phyloP scores from a whole-genome alignment of 1,139 yeast species.

The Starmera stellimalicola region DNA sequence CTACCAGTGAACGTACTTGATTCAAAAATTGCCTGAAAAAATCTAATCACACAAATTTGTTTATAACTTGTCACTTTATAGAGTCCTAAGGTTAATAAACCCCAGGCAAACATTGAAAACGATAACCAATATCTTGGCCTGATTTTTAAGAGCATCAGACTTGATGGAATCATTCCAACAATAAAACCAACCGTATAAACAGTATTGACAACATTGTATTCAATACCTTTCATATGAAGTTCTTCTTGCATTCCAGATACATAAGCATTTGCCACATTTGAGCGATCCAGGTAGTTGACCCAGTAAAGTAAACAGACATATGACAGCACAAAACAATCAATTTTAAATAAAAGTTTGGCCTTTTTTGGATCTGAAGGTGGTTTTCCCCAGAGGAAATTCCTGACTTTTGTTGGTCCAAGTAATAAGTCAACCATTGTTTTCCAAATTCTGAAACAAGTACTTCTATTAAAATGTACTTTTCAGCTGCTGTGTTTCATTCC shows the following conservation, averaged over 20 bases:
- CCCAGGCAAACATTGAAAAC: slow-evolving; percentile 27
- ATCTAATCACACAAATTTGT: slow-evolving; percentile 26
- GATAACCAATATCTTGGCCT: slow-evolving; percentile 39
- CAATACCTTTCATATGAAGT: slow-evolving; percentile 38
- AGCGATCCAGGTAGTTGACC: slow-evolving; percentile 29
- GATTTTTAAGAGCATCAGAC: slow-evolving; percentile 41
- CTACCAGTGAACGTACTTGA: slow-evolving; percentile 12
- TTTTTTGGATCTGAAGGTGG: slow-evolving; percentile 5
- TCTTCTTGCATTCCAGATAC: slow-evolving; percentile 31
- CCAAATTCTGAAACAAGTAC: not conserved
- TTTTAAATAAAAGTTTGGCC: slow-evolving; percentile 4
- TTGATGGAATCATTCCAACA: slow-evolving; percentile 44
- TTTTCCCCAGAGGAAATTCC: slow-evolving; percentile 2
- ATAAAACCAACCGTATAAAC: slow-evolving; percentile 31
- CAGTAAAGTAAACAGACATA: slow-evolving; percentile 6
- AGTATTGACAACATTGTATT: slow-evolving; percentile 24
- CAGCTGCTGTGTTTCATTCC: too few relatives aligned
- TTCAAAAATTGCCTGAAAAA: slow-evolving; percentile 8
- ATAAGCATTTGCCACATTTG: slow-evolving; percentile 39
- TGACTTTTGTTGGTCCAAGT: slow-evolving; percentile 7
- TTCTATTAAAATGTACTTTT: too few relatives aligned
- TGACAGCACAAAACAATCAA: slow-evolving; percentile 6
- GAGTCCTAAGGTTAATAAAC: slow-evolving; percentile 35
- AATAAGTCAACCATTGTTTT: not conserved
- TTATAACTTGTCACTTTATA: slow-evolving; percentile 35